Evolutionary conservation across 441 rosid species (phyloP), one percentile per base, ranked within the genome.

Genomic region (Aleurites moluccanus): DNA sequence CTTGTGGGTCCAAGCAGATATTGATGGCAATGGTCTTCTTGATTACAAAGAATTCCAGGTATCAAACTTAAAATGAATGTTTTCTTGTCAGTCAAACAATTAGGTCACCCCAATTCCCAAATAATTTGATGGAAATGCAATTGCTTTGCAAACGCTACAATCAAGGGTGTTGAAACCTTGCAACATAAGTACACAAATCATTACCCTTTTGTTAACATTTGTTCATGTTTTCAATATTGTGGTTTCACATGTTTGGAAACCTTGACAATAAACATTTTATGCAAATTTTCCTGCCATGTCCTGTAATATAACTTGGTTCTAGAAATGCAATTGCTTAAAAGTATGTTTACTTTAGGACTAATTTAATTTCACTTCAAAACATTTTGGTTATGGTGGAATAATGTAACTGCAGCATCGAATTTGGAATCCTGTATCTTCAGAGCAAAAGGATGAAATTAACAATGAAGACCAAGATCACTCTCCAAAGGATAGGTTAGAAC

Each of bases 1-100:
- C 67, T 80, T 94, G 77, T 94, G 99, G 98, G 77, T 69, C 75
- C 98, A 87, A 87, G 99, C 91, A 72, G 98, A 92, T 79, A 81
- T 81, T 28, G 94, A 92, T 76, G 94, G 93, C 55, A 88, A 91
- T 10, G 92, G 89, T 40, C 75, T 88, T 64, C 73, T 94, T 77
- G 92, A 91, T 85, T 88, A 85, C 75, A 86, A 90, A 77, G 98
- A 92, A 80, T 92, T 91, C 83, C 91, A 92, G 96, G 97, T 90
- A 85, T 75, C 9, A 25, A 73, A 38, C 64, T 57, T 25, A 3
- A 23, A 38, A 38, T 27, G 35, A 40, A 63, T 33, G 6, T 44
- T 8, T 27, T 9, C 2, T 44, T 55, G 33, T 61, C n/a, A 27
- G 59, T 7, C 10, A 16, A 65, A 20, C 27, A 42, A 8, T 42